A percentile compares a stretch with the other conserved stretches of the same genome.
Evolutionary conservation across 257 asterid species (phyloP).

Genomic region (Ligustrum vulgare): DNA sequence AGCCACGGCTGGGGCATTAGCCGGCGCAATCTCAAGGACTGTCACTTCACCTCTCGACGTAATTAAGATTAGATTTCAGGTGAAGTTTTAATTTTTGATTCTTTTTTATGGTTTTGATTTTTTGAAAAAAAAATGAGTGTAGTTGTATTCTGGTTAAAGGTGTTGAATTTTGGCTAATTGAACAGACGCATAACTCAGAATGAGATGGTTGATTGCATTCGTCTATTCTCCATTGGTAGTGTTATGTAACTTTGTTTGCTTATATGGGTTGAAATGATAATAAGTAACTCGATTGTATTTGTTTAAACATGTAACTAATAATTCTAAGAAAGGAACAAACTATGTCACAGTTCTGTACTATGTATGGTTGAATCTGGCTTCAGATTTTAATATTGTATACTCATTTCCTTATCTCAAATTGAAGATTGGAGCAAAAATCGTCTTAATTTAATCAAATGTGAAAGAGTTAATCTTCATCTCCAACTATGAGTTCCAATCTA

Average conservation of each 20-base stretch:
- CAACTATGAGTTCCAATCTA: background rate
- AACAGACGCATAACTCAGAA: background rate
- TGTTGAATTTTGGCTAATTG: background rate
- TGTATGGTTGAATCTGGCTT: background rate
- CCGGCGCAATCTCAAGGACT: conserved; percentile 80
- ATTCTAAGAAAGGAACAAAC: background rate
- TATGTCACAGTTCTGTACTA: background rate
- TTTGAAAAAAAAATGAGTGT: background rate
- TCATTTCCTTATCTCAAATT: background rate
- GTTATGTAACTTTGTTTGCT: background rate
- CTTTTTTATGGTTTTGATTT: background rate
- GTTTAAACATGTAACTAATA: background rate
- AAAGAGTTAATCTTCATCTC: background rate
- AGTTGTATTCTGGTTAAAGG: background rate
- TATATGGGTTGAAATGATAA: background rate
- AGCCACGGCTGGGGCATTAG: conserved; percentile 81
- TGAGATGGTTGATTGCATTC: background rate
- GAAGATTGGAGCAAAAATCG: background rate
- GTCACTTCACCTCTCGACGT: conserved; percentile 96
- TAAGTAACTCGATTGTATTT: background rate
- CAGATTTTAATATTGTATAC: background rate
- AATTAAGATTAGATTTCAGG: conserved; percentile 97
- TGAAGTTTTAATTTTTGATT: conserved; percentile 13
- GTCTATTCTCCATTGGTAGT: background rate
- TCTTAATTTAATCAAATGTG: background rate